Percentiles rank a stretch among this genome's conserved stretches.
Conservation (phyloP, 1,284 basidiomycete species). For the Exsudoporus floridanus region DNA sequence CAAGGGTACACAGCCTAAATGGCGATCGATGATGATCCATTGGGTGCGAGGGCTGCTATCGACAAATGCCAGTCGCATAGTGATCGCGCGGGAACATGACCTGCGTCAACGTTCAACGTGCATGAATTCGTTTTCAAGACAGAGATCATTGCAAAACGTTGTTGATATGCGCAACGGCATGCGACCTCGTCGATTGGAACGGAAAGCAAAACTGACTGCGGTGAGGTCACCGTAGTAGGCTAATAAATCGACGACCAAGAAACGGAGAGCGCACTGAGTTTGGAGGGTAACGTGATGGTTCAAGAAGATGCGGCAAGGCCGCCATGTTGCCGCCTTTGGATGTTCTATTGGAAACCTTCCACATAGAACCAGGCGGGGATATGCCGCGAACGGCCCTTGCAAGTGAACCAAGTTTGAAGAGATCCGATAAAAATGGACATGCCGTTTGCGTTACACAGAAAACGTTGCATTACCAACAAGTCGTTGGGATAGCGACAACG, state of each 20-base stretch:
- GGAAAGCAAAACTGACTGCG: slow-evolving; percentile 7
- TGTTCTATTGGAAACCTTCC: slow-evolving; percentile 26
- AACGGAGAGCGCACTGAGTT: not conserved
- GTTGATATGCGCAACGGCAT: not conserved
- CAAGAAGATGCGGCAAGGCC: no score
- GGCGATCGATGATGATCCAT: slow-evolving; percentile 8
- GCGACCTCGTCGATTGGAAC: not conserved
- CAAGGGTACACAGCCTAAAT: slow-evolving; percentile 18
- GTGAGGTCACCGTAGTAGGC: slow-evolving; percentile 9
- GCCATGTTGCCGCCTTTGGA: slow-evolving; percentile 2
- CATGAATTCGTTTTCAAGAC: slow-evolving; percentile 1
- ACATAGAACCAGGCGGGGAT: slow-evolving; percentile 13
- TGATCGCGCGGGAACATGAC: not conserved
- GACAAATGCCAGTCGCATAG: not conserved
- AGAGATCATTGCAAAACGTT: no score
- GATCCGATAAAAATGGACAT: slow-evolving; percentile 1
- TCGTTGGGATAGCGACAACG: slow-evolving; percentile 14
- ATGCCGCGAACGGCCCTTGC: slow-evolving; percentile 4
- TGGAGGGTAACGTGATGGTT: no score
- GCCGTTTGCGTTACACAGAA: not conserved
- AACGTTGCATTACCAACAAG: slow-evolving; percentile 4
- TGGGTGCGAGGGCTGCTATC: not conserved
- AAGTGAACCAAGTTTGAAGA: slow-evolving; percentile 11
- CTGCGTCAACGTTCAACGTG: not conserved
- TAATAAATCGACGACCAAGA: not conserved